Evolutionary conservation across 1,139 yeast genomes (phyloP), one percentile per base, ranked within the genome.

Genomic region (Sugiyamaella pinicola): DNA sequence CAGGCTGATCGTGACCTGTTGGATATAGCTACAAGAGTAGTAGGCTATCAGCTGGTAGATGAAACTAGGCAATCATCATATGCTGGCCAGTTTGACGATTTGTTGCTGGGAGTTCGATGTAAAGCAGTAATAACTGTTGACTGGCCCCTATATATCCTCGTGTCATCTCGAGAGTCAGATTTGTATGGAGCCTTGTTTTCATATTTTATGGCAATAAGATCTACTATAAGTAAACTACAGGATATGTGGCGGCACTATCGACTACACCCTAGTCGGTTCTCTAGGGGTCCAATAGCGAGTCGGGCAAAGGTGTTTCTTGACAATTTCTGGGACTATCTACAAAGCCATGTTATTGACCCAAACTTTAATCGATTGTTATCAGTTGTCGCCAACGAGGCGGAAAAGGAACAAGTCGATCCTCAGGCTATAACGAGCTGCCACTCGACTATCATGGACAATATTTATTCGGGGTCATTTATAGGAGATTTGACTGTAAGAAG

Each of bases 261-360:
- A 24, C 37, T 29, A 28, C 21, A 38, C 17, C 47, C 38, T 4
- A n/a, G 22, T n/a, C 10, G 31, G 18, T n/a, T 22, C 7, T 9
- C 38, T 3, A 31, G 31, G 13, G 39, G 28, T 22, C 49, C 26
- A 17, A 26, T 28, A 3, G 51, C 49, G 7, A 48, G 37, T 31
- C 46, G 49, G 43, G 57, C 57, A 10, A 62, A 60, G 45, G 44
- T 55, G 15, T 58, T 62, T 29, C 51, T 61, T 26, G 66, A 63
- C 37, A 42, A 42, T 12, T 28, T 63, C 8, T 65, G 67, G 66
- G 64, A 62, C 26, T 63, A 61, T 47, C 43, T 56, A 17, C 67
- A 64, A 48, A 29, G 54, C 2, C 41, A 52, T 17, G 58, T 62
- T 9, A 54, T 62, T 28, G 57, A 60, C 13, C 39, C 53, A n/a